These are phyloP conservation scores for Pythium folliculosum DNA, from an alignment of 352 stramenopile species.

Conservation along the genomic window DNA sequence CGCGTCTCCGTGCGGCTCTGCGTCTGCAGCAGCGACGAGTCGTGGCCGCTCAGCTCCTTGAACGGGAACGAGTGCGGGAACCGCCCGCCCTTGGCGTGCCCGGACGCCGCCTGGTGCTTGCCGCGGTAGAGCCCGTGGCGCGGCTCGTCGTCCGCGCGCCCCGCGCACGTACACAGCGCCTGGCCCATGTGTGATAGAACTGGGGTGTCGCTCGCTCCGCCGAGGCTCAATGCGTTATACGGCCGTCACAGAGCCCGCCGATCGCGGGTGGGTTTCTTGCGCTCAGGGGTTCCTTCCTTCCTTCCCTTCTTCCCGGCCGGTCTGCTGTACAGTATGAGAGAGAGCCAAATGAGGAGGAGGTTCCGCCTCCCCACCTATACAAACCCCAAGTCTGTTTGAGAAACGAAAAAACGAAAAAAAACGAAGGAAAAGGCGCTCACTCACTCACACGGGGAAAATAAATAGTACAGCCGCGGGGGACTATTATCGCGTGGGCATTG, in stretches of 20 bases:
- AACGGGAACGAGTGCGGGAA: slow-evolving; percentile 1
- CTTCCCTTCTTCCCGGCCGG: slow-evolving; percentile 1
- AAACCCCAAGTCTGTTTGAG: slow-evolving; percentile 2
- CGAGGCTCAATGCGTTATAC: background rate
- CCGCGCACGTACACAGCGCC: slow-evolving; percentile 26
- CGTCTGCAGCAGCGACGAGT: slow-evolving; percentile 25
- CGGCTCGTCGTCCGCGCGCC: slow-evolving; percentile 24
- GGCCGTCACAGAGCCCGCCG: background rate
- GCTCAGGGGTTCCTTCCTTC: slow-evolving; percentile 7
- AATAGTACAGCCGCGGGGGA: slow-evolving; percentile 11
- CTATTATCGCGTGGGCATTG: no score
- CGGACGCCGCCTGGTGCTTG: background rate
- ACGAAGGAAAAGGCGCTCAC: slow-evolving; percentile 2
- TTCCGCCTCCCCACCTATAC: slow-evolving; percentile 5
- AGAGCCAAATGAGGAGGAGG: no score
- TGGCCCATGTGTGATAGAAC: slow-evolving; percentile 12
- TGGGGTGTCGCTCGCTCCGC: background rate
- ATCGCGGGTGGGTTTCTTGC: background rate
- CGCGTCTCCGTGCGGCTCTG: slow-evolving; percentile 31
- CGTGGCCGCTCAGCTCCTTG: slow-evolving; percentile 11
- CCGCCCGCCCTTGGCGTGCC: slow-evolving; percentile 4
- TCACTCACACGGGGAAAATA: background rate
- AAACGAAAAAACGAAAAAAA: slow-evolving; percentile 14
- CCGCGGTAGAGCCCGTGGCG: slow-evolving; percentile 18
- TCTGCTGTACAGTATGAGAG: background rate